These are phyloP conservation scores for Fistulina hepatica DNA, from an alignment of 1,284 basidiomycete species.

Conservation along the genomic window DNA sequence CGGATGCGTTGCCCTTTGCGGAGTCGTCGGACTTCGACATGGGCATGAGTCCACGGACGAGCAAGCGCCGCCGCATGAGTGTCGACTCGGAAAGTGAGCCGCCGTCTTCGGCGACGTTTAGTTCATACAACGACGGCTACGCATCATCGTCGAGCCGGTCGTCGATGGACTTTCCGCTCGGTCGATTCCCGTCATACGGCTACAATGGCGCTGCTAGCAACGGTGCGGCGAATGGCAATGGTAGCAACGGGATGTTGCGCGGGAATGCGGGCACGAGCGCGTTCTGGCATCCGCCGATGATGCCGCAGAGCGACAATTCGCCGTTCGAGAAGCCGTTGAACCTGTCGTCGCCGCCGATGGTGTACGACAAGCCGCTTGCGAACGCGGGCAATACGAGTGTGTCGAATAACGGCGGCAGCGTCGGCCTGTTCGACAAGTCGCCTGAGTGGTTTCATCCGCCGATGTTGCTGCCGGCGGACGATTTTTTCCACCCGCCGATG, in stretches of 20 bases:
- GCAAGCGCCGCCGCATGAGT: conserved; percentile 63
- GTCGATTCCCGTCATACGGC: conserved; percentile 23
- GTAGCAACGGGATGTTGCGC: conserved; percentile 31
- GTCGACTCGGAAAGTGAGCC: conserved; percentile 59
- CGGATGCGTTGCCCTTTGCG: conserved; percentile 40
- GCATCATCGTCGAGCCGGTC: conserved; percentile 37
- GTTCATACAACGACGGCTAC: conserved; percentile 37
- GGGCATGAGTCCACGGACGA: conserved; percentile 35
- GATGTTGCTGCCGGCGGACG: conserved; percentile 39
- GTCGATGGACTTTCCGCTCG: conserved; percentile 55
- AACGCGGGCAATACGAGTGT: conserved; percentile 37
- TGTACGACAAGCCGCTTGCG: conserved; percentile 34
- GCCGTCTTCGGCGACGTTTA: conserved; percentile 47
- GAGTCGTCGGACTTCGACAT: conserved; percentile 28
- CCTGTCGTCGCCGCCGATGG: conserved; percentile 37
- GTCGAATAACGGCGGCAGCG: conserved; percentile 23
- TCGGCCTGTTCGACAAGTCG: conserved; percentile 18
- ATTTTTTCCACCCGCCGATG: conserved; percentile 34
- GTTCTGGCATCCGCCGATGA: conserved; percentile 67
- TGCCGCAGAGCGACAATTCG: conserved; percentile 40
- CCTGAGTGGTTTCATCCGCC: too few relatives aligned
- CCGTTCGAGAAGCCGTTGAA: conserved; percentile 38
- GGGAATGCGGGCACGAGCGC: conserved; percentile 39
- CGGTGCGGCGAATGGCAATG: conserved; percentile 11
- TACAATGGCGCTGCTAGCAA: conserved; percentile 9